Evolutionary conservation across 1,139 yeast species (phyloP).

Genomic region (Taphrina sp.): DNA sequence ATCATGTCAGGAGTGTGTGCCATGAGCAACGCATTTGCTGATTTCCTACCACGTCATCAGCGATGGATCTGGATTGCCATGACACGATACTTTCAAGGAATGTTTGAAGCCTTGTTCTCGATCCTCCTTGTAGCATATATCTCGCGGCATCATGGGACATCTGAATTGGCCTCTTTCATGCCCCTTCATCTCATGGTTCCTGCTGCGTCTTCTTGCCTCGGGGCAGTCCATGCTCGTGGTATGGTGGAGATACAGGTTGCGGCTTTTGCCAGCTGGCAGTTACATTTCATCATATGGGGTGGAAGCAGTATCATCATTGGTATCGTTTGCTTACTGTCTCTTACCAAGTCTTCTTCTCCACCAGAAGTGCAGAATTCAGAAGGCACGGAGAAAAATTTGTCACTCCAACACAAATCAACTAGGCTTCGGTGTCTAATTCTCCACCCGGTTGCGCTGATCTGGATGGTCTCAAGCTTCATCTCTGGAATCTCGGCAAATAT

Average conservation of each 20-base stretch:
- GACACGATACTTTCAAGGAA: conserved; percentile 2
- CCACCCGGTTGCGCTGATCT: background rate
- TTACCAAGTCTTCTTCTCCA: no score
- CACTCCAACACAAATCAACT: no score
- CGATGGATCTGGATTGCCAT: background rate
- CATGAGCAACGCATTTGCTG: no score
- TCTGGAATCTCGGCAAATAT: background rate
- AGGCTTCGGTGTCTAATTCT: background rate
- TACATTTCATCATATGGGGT: no score
- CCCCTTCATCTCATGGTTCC: conserved; percentile 1
- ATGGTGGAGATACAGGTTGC: conserved; percentile 8
- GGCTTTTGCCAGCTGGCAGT: no score
- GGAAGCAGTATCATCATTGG: no score
- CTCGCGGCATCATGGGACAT: background rate
- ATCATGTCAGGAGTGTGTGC: no score
- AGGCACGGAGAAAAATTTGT: no score
- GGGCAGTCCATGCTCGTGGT: background rate
- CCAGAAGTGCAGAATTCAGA: no score
- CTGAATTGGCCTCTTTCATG: background rate
- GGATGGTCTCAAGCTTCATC: conserved; percentile 3
- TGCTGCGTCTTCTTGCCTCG: conserved; percentile 1
- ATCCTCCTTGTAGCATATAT: background rate
- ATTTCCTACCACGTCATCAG: no score
- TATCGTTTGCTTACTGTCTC: no score
- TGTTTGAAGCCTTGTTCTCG: background rate